Conservation (phyloP, 2,329 filamentous ascomycete species). For the Atkinsonella hypoxylon region DNA sequence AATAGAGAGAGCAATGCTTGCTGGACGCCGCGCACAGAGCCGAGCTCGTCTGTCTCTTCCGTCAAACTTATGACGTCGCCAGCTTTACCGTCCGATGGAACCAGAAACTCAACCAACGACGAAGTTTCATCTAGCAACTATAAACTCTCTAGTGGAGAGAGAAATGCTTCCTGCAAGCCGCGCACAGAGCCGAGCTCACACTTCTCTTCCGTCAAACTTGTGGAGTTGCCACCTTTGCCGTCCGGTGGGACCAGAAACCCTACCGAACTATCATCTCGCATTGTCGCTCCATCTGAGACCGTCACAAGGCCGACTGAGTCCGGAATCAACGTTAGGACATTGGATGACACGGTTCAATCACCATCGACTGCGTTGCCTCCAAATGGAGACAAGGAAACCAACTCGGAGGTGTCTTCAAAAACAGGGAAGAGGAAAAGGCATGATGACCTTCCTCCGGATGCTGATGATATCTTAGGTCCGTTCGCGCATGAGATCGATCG, state of each 20-base stretch:
- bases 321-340: no score
- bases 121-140: no score
- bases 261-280: not conserved
- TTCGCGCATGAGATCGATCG: not conserved
- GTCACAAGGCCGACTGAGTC: no score
- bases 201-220: not conserved
- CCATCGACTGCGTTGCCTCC: not conserved
- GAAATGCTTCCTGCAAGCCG: no score
- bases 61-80: not conserved
- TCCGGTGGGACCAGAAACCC: not conserved
- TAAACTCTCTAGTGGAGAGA: no score
- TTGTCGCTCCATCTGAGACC: no score
- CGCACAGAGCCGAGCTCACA: no score
- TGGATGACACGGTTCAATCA: no score
- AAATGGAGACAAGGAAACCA: not conserved
- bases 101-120: not conserved
- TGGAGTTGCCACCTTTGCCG: not conserved
- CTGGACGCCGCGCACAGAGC: not conserved
- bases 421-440: not conserved
- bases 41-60: not conserved
- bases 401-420: not conserved
- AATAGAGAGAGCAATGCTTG: not conserved
- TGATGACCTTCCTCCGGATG: not conserved
- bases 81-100: not conserved
- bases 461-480: slow-evolving; percentile 1